A percentile compares a stretch with the other conserved stretches of the same genome.
phyloP scores from a whole-genome alignment of 1,284 basidiomycete species.

The Veloboletus limbatus region DNA sequence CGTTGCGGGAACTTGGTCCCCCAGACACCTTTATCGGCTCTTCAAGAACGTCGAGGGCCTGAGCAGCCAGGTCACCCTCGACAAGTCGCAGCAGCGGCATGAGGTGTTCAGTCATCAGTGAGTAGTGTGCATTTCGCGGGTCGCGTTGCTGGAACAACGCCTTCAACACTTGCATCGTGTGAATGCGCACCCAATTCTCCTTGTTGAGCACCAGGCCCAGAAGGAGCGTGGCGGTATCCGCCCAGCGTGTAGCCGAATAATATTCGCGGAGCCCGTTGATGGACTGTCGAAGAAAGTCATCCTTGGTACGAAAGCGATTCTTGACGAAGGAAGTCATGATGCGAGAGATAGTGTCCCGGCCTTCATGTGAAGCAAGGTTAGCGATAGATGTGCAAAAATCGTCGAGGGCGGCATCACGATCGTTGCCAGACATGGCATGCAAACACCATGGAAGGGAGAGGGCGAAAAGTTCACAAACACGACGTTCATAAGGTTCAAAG shows the following conservation, averaged over 20 bases:
- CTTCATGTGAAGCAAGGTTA: slow-evolving; percentile 68
- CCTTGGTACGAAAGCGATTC: slow-evolving; percentile 85
- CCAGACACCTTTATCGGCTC: slow-evolving; percentile 79
- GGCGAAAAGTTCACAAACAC: slow-evolving; percentile 83
- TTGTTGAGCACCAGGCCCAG: slow-evolving; percentile 86
- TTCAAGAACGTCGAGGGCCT: slow-evolving; percentile 90
- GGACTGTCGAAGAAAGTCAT: slow-evolving; percentile 92
- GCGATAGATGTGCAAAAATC: slow-evolving; percentile 78
- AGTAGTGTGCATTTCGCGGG: slow-evolving; percentile 69
- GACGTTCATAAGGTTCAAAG: slow-evolving; percentile 70
- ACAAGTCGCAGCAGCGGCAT: slow-evolving; percentile 88
- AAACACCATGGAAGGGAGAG: slow-evolving; percentile 88
- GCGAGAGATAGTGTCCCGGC: slow-evolving; percentile 73
- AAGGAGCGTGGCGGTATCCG: slow-evolving; percentile 76
- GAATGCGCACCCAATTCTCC: slow-evolving; percentile 79
- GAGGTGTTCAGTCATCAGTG: slow-evolving; percentile 80
- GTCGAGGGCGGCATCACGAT: slow-evolving; percentile 58
- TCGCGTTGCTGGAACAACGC: slow-evolving; percentile 86
- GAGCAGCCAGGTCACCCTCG: slow-evolving; percentile 79
- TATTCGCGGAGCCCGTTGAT: slow-evolving; percentile 82
- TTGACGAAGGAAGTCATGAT: slow-evolving; percentile 90
- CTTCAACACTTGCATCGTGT: slow-evolving; percentile 86
- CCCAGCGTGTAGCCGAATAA: slow-evolving; percentile 70
- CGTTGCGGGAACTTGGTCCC: slow-evolving; percentile 76
- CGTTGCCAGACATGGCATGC: slow-evolving; percentile 70